Percentiles rank a stretch among this genome's conserved stretches.
phyloP scores from a whole-genome alignment of 2,329 filamentous ascomycete species.

The Penicillium sp. region DNA sequence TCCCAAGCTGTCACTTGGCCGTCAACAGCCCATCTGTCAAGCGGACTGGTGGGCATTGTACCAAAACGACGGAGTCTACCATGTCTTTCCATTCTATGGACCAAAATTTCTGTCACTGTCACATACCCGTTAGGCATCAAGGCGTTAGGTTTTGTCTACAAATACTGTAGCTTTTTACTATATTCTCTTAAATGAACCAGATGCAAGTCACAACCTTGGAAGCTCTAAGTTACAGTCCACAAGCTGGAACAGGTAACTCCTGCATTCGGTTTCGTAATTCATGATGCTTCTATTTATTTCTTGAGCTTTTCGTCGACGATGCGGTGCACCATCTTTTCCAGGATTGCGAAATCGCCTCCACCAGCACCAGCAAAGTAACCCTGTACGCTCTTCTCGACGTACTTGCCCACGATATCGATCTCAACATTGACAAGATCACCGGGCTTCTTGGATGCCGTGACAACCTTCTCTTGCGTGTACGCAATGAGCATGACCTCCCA shows the following conservation, averaged over 20 bases:
- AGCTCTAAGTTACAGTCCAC: no score
- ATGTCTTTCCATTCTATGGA: constrained; percentile 10
- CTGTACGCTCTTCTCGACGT: constrained; percentile 74
- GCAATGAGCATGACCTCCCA: constrained; percentile 96
- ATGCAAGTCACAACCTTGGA: background rate
- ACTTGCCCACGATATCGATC: constrained; percentile 78
- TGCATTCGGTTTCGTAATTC: background rate
- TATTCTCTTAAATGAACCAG: constrained; percentile 7
- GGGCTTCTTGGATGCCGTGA: constrained; percentile 73
- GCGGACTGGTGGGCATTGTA: background rate
- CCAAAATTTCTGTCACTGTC: constrained; percentile 15
- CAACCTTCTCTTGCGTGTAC: constrained; percentile 92
- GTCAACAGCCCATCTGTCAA: background rate
- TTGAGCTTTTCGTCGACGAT: constrained; percentile 72
- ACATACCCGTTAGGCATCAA: constrained; percentile 14
- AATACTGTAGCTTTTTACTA: constrained; percentile 4
- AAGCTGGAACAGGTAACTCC: no score
- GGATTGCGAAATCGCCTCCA: constrained; percentile 50
- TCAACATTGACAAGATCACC: constrained; percentile 89
- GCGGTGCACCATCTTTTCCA: constrained; percentile 73
- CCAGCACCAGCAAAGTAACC: constrained; percentile 65
- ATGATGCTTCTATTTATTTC: constrained; percentile 27
- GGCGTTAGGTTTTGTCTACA: constrained; percentile 10
- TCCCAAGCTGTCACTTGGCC: background rate
- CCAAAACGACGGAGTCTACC: background rate